Conservation (phyloP, 2,329 filamentous ascomycete genomes). For the Epichloe sylvatica region DNA sequence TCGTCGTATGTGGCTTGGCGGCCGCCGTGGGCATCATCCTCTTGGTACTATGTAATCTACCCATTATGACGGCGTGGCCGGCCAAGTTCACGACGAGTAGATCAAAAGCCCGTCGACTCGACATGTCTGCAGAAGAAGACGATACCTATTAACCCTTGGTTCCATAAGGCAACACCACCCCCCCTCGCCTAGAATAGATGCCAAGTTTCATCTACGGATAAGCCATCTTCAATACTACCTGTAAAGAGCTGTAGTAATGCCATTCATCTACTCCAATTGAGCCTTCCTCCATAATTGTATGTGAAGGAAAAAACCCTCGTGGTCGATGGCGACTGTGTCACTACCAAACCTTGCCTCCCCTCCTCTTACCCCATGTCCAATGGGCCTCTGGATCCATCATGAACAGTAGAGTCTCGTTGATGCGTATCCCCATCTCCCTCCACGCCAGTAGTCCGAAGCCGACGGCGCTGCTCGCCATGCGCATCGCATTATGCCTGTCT, state of each 20-base stretch:
- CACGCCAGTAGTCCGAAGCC: not conserved
- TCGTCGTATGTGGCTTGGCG: not conserved
- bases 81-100: not conserved
- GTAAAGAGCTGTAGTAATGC: too few species aligned
- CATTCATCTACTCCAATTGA: too few species aligned
- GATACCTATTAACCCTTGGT: not conserved
- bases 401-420: not conserved
- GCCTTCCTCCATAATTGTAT: too few species aligned
- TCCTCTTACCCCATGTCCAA: not conserved
- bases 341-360: not conserved
- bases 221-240: too few species aligned
- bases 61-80: not conserved
- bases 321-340: not conserved
- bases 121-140: not conserved
- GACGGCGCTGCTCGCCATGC: not conserved
- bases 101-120: not conserved
- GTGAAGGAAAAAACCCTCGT: accelerated
- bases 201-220: too few species aligned
- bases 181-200: too few species aligned
- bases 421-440: not conserved
- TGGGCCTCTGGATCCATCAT: not conserved
- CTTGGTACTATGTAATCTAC: not conserved
- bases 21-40: not conserved
- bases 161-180: not conserved
- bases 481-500: not conserved